A percentile compares a stretch with the other conserved stretches of the same genome.
These are phyloP conservation scores for Saturnispora zaruensis DNA, from an alignment of 805 yeast genomes.

Conservation along the genomic window DNA sequence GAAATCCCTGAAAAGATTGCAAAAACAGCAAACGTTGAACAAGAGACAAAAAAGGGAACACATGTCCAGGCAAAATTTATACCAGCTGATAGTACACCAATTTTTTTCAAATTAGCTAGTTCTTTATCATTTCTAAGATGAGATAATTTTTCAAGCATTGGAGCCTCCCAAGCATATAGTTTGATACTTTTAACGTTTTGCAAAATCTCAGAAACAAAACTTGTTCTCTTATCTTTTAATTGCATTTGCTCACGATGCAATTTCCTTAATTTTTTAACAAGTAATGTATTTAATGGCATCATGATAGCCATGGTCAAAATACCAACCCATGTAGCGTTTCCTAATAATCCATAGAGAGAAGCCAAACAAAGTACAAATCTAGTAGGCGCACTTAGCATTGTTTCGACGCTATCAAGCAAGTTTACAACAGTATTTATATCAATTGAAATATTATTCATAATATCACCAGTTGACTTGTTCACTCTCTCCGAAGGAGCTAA, in stretches of 20 bases:
- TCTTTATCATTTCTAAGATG: slow-evolving; percentile 53
- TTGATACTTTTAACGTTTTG: slow-evolving; percentile 56
- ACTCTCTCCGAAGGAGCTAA: slow-evolving; percentile 60
- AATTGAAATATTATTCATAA: slow-evolving; percentile 68
- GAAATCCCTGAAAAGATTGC: slow-evolving; percentile 38
- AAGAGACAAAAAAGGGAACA: slow-evolving; percentile 57
- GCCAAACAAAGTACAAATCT: slow-evolving; percentile 43
- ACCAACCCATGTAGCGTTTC: slow-evolving; percentile 53
- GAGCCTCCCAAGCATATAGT: slow-evolving; percentile 61
- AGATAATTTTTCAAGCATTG: slow-evolving; percentile 45
- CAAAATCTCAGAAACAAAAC: slow-evolving; percentile 50
- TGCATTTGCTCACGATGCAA: slow-evolving; percentile 51
- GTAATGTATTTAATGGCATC: slow-evolving; percentile 47
- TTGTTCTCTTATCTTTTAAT: slow-evolving; percentile 51
- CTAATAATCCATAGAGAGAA: slow-evolving; percentile 49
- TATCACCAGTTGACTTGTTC: slow-evolving; percentile 63
- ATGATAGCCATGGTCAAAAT: slow-evolving; percentile 42
- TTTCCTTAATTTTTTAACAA: slow-evolving; percentile 38
- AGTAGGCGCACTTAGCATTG: slow-evolving; percentile 50
- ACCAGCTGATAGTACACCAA: slow-evolving; percentile 39
- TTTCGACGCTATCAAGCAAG: slow-evolving; percentile 44
- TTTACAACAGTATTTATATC: slow-evolving; percentile 63
- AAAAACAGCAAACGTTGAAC: slow-evolving; percentile 50
- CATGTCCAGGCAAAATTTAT: slow-evolving; percentile 52
- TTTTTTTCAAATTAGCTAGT: slow-evolving; percentile 39